Evolutionary conservation across 331 rosid genomes (phyloP), one percentile per base, ranked within the genome.

Genomic region (Prunus yedoensis): DNA sequence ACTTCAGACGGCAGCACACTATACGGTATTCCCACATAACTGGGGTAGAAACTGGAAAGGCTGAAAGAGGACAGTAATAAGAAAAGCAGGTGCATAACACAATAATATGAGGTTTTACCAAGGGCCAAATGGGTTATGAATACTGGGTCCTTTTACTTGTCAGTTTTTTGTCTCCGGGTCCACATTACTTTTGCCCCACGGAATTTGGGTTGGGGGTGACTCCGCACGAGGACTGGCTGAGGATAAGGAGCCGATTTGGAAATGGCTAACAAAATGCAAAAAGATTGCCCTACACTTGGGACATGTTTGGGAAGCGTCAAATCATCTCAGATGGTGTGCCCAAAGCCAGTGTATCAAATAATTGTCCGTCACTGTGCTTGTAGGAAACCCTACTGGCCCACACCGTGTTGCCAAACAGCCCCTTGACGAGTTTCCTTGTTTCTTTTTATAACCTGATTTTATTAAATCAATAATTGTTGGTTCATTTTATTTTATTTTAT

Each of bases 141-240:
- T 62, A 8, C 83, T 82, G 88, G 89, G 82, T 82, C 88, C 83
- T 77, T 72, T 79, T 49, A 8, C 18, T 20, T 41, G 68, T 80
- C 18, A 0, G 49, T n/a, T 76, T 82, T 78, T 18, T 80, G 78
- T 84, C 79, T 45, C 14, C 64, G 83, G 88, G 76, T 85, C 86
- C 80, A 77, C 84, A 30, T 7, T 41, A 23, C 30, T 8, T 76
- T 68, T 68, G 53, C 74, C 74, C 71, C 12, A 5, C 18, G 30
- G 71, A 54, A 52, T 41, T 82, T 77, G 68, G 71, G 51, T 69
- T 60, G 74, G 76, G 80, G 71, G 51, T 50, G 25, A 70, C 59
- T 30, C 43, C 9, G 32, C 43, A 77, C 79, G 72, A 35, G 18
- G 68, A 50, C 54, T 4, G 17, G 63, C 27, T 53, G 63, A 38